Percentiles rank a stretch among this genome's conserved stretches.
Conservation (phyloP, 257 asterid species). For the Solanum acaule region DNA sequence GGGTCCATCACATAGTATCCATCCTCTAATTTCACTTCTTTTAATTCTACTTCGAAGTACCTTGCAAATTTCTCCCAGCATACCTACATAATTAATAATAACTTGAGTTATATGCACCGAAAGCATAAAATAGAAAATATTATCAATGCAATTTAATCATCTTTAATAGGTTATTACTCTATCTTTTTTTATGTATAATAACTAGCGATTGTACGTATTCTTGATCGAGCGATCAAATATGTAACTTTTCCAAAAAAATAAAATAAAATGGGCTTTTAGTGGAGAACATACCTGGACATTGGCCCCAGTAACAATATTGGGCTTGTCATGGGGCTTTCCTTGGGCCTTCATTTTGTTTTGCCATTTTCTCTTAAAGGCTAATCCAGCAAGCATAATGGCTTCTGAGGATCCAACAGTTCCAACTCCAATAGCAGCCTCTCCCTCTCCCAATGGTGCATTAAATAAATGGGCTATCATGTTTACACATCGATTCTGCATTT, state of each 20-base stretch:
- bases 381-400: slow-evolving; percentile 20
- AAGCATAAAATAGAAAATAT: neutral
- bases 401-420: slow-evolving; percentile 22
- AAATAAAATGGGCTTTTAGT: neutral
- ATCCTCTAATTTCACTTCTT: no score
- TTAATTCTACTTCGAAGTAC: no score
- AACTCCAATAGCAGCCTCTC: slow-evolving; percentile 14
- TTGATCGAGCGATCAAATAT: neutral
- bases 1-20: no score
- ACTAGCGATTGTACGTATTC: neutral
- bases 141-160: neutral
- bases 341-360: slow-evolving; percentile 13
- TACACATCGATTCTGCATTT: slow-evolving; percentile 12
- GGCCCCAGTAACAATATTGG: slow-evolving; percentile 18
- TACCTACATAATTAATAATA: no score
- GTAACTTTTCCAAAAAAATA: neutral
- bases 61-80: no score
- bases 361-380: slow-evolving; percentile 21
- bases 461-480: slow-evolving; percentile 16
- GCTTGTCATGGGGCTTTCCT: slow-evolving; percentile 13
- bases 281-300: slow-evolving; percentile 9
- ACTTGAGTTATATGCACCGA: no score
- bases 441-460: slow-evolving; percentile 14
- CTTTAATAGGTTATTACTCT: neutral
- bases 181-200: neutral